phyloP scores from a whole-genome alignment of 805 yeast genomes.

The Pichia californica region DNA sequence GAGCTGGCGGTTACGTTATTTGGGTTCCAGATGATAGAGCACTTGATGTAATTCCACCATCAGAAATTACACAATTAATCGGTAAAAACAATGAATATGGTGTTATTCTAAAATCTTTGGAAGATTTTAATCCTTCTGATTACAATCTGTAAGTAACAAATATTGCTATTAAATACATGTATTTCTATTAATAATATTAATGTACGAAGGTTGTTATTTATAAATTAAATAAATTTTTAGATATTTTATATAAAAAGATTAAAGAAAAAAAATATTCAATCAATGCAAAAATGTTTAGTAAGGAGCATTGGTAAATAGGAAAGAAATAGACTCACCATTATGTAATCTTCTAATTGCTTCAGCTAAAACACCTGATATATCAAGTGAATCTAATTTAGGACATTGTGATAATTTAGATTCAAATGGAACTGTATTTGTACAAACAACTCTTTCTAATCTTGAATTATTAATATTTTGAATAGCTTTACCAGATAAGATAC shows the following conservation, averaged over 20 bases:
- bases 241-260: not conserved
- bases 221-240: too few species aligned
- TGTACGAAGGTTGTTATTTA: too few species aligned
- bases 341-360: slow-evolving; percentile 81
- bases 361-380: slow-evolving; percentile 67
- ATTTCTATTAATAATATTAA: too few species aligned
- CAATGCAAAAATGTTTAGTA: slow-evolving; percentile 13
- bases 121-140: slow-evolving; percentile 43
- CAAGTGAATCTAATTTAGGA: slow-evolving; percentile 61
- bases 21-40: slow-evolving; percentile 93
- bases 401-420: slow-evolving; percentile 54
- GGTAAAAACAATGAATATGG: slow-evolving; percentile 43
- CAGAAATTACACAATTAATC: slow-evolving; percentile 38
- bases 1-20: slow-evolving; percentile 79
- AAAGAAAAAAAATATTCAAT: not conserved
- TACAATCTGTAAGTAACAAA: slow-evolving; percentile 33
- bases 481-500: slow-evolving; percentile 71
- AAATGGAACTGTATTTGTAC: slow-evolving; percentile 77
- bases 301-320: slow-evolving; percentile 67
- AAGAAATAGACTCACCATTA: slow-evolving; percentile 81
- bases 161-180: too few species aligned
- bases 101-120: slow-evolving; percentile 45
- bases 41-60: slow-evolving; percentile 42
- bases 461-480: slow-evolving; percentile 64
- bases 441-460: slow-evolving; percentile 60